A percentile compares a stretch with the other conserved stretches of the same genome.
phyloP scores from a whole-genome alignment of 352 stramenopile species.

The Phytophthora citrophthora region DNA sequence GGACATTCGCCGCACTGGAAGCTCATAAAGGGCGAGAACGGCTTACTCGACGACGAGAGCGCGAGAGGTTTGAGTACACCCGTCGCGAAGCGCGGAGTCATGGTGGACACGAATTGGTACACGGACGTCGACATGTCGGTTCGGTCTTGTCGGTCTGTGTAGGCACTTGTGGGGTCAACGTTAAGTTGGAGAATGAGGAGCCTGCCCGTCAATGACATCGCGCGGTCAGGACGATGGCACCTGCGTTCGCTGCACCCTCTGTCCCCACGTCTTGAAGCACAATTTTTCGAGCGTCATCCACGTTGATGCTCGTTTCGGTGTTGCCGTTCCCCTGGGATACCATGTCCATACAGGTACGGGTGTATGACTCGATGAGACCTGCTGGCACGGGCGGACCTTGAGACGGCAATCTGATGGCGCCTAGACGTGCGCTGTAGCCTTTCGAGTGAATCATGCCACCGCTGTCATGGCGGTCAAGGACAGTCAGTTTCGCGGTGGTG shows the following conservation, averaged over 20 bases:
- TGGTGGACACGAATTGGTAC: slow-evolving; percentile 33
- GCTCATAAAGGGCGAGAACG: slow-evolving; percentile 4
- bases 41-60: slow-evolving; percentile 13
- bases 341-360: slow-evolving; percentile 3
- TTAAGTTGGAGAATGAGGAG: slow-evolving; percentile 36
- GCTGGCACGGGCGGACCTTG: slow-evolving; percentile 11
- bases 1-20: slow-evolving; percentile 50
- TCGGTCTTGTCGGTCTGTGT: slow-evolving; percentile 8
- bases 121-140: slow-evolving; percentile 31
- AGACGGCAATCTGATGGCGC: slow-evolving; percentile 21
- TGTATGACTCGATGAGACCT: slow-evolving; percentile 13
- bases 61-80: slow-evolving; percentile 17
- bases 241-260: slow-evolving; percentile 8
- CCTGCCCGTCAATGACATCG: background rate
- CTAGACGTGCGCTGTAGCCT: slow-evolving; percentile 4
- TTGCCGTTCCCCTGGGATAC: slow-evolving; percentile 11
- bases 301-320: slow-evolving; percentile 25
- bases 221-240: slow-evolving; percentile 3
- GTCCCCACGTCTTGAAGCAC: background rate
- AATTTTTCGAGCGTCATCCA: slow-evolving; percentile 25
- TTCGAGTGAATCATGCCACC: slow-evolving; percentile 12
- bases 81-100: slow-evolving; percentile 30
- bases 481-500: background rate
- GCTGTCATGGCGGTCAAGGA: background rate
- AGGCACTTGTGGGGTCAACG: slow-evolving; percentile 29